Conservation (phyloP, 805 yeast species). For the Lipomyces anomalus region DNA sequence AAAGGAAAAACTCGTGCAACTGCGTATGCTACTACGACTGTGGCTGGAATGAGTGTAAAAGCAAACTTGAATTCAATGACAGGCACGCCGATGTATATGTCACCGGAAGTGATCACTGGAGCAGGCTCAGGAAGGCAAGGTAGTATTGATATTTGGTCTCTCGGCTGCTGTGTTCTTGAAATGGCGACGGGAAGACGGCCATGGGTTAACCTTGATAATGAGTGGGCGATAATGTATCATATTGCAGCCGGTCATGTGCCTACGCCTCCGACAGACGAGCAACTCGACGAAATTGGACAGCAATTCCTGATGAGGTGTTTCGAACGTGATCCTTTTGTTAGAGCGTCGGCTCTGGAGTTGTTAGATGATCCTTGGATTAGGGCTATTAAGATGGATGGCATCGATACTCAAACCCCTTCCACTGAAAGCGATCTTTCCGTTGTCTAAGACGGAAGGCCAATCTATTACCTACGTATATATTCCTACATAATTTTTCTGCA, state of each 20-base stretch:
- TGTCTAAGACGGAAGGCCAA: too few relatives aligned
- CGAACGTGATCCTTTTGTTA: constrained; percentile 71
- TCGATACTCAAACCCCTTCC: constrained; percentile 18
- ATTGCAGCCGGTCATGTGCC: constrained; percentile 95
- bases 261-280: constrained; percentile 71
- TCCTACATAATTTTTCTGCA: too few relatives aligned
- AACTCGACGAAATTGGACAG: constrained; percentile 67
- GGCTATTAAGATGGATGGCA: constrained; percentile 19
- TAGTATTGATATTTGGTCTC: constrained; percentile 86
- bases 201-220: constrained; percentile 94
- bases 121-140: constrained; percentile 54
- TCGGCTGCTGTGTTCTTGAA: constrained; percentile 92
- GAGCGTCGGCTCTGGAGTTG: constrained; percentile 80
- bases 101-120: constrained; percentile 93
- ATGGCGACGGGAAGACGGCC: constrained; percentile 97
- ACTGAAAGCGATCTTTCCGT: constrained; percentile 15
- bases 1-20: constrained; percentile 32
- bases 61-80: constrained; percentile 50
- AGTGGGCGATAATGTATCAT: constrained; percentile 98
- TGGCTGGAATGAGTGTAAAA: constrained; percentile 17
- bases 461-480: too few relatives aligned
- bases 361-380: constrained; percentile 83
- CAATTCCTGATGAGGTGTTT: constrained; percentile 69
- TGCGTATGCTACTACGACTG: constrained; percentile 31
- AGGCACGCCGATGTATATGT: constrained; percentile 99